phyloP scores from a whole-genome alignment of 768 basidiomycete genomes.

The Lactarius trivialis region DNA sequence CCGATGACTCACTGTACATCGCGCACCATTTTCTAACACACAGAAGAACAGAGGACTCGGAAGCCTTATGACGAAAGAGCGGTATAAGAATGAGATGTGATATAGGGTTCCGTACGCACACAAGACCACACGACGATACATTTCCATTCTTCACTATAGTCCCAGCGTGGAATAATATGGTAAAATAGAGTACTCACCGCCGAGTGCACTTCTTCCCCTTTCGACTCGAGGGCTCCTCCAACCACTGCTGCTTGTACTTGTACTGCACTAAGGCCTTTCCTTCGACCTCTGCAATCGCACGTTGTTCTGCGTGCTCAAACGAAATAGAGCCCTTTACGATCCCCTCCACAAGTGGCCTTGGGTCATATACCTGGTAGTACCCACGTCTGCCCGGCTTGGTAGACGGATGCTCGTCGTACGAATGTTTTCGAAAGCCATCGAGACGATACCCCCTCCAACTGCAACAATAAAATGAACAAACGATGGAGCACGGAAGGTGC shows the following conservation, averaged over 20 bases:
- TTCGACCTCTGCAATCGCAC: not conserved
- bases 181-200: not conserved
- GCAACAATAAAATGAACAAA: not conserved
- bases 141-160: not conserved
- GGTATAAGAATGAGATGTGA: not conserved
- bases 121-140: not conserved
- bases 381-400: not conserved
- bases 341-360: not conserved
- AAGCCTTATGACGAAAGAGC: not conserved
- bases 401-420: not conserved
- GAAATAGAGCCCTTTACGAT: not conserved
- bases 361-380: not conserved
- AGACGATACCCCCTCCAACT: slow-evolving; percentile 6
- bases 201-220: not conserved
- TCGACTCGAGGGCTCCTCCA: not conserved
- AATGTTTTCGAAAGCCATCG: not conserved
- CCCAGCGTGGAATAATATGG: not conserved
- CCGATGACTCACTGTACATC: no score
- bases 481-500: slow-evolving; percentile 4
- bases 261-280: not conserved
- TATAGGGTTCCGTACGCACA: not conserved
- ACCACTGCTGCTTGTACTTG: not conserved
- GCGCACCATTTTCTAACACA: no score
- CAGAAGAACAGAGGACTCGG: not conserved
- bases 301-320: not conserved